phyloP scores from a whole-genome alignment of 768 basidiomycete species.

The Auricularia auricula-judae region DNA sequence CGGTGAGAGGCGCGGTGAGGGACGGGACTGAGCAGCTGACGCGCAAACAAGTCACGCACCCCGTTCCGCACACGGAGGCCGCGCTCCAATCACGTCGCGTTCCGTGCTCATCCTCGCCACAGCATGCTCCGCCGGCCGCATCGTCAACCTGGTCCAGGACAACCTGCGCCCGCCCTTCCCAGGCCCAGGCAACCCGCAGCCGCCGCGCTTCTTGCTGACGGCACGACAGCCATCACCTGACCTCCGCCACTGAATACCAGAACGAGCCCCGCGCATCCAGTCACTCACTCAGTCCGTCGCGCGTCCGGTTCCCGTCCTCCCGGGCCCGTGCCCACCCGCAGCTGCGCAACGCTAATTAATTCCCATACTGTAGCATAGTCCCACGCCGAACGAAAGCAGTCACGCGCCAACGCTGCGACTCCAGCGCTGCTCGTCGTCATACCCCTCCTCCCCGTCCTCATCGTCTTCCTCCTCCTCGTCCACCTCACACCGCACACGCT shows the following conservation, averaged over 20 bases:
- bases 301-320: too few species aligned
- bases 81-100: too few species aligned
- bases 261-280: neutral
- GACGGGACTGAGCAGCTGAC: neutral
- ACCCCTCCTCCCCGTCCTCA: constrained; percentile 16
- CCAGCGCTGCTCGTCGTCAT: constrained; percentile 2
- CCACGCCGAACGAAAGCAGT: neutral
- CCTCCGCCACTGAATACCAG: neutral
- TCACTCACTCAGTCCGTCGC: neutral
- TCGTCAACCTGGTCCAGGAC: too few species aligned
- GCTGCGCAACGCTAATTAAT: too few species aligned
- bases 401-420: neutral
- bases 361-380: neutral
- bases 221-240: neutral
- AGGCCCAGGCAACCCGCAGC: too few species aligned
- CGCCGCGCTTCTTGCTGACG: neutral
- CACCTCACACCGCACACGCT: constrained; percentile 58
- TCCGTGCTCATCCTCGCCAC: too few species aligned
- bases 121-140: too few species aligned
- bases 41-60: neutral
- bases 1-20: neutral
- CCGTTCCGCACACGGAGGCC: too few species aligned
- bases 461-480: constrained; percentile 15
- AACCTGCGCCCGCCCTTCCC: too few species aligned
- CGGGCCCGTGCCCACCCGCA: too few species aligned